Conservation (phyloP, 306 rosid species). For the Spatholobus suberectus region DNA sequence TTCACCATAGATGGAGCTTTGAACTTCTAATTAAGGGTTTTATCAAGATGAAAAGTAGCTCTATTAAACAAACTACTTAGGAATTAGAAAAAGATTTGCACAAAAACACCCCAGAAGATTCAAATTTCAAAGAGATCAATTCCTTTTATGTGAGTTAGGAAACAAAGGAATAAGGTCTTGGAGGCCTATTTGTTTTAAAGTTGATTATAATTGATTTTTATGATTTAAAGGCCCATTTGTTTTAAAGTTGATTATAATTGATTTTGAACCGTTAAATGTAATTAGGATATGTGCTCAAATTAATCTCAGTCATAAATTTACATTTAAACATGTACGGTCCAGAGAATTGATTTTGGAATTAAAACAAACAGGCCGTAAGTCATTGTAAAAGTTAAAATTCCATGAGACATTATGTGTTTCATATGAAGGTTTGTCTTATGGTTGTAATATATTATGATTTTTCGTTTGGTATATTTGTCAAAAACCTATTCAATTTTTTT, state of each 20-base stretch:
- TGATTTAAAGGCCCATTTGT: neutral
- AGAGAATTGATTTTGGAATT: no score
- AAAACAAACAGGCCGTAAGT: neutral
- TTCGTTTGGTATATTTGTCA: constrained; percentile 4
- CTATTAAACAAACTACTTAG: neutral
- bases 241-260: no score
- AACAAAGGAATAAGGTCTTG: neutral
- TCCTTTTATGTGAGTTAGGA: neutral
- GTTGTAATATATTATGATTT: neutral
- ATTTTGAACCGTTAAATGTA: no score
- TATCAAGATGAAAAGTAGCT: neutral
- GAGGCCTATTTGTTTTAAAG: neutral
- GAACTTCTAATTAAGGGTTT: neutral
- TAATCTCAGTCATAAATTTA: no score
- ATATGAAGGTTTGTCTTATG: neutral
- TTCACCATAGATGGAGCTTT: neutral
- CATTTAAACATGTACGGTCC: no score
- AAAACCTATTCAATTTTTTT: neutral
- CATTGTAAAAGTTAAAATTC: neutral
- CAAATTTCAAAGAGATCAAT: neutral
- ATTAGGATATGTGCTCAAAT: no score
- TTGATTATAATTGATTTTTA: no score
- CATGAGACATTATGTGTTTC: neutral
- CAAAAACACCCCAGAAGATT: neutral
- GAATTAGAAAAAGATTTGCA: neutral